A percentile compares a stretch with the other conserved stretches of the same genome.
Conservation (phyloP, 768 basidiomycete species). For the Lactarius tabidus region DNA sequence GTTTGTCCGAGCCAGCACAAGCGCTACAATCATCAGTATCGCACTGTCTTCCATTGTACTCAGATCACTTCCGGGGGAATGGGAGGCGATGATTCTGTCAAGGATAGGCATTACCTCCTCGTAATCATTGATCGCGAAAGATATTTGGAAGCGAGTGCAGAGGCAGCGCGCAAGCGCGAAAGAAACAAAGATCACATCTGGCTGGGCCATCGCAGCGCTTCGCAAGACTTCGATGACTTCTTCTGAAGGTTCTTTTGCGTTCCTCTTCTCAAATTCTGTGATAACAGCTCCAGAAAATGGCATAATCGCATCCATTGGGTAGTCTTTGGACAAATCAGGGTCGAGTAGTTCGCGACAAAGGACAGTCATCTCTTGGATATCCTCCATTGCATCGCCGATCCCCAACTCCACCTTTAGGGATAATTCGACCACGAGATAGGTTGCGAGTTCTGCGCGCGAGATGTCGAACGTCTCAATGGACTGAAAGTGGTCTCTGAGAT, state of each 20-base stretch:
- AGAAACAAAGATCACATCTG: background rate
- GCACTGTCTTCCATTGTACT: background rate
- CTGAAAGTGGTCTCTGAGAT: background rate
- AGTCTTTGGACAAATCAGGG: background rate
- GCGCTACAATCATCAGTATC: background rate
- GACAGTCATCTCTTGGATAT: background rate
- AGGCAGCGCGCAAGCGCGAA: background rate
- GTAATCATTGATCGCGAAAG: background rate
- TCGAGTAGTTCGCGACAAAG: conserved; percentile 1
- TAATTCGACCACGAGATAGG: background rate
- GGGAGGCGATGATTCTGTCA: background rate
- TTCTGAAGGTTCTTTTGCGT: background rate
- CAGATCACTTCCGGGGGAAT: background rate
- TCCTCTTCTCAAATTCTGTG: background rate
- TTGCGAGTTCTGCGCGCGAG: background rate
- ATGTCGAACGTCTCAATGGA: background rate
- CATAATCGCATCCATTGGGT: background rate
- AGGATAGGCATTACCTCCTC: background rate
- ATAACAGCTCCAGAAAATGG: background rate
- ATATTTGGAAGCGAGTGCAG: background rate
- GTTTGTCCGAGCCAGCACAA: background rate
- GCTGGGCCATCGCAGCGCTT: background rate
- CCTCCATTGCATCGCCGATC: background rate
- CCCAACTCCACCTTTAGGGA: background rate
- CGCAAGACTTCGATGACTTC: background rate